Base-by-base conservation (phyloP, 495 filamentous ascomycete genomes). In the Pseudevernia furfuracea region DNA sequence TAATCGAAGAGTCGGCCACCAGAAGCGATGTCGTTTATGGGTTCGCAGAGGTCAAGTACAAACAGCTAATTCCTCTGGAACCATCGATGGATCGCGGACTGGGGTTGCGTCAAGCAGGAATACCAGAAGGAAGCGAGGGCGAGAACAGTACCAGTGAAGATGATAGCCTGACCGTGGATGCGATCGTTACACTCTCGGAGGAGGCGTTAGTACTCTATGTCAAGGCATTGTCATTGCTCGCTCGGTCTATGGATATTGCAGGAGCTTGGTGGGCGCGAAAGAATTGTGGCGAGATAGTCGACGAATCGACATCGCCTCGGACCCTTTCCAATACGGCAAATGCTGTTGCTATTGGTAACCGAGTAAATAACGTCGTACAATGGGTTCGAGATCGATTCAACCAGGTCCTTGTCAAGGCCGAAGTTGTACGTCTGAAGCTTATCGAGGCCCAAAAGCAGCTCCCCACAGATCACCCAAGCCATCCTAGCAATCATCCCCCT, bases 31-130 rank as follows among this genome's bases (percentile, higher is more conserved):
- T 97, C 38, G 91, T 98, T 2, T 97, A 89, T 72, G 91, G 91
- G 28, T 97, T 97, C 75, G 94, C 94, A 14, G 94, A 97, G 74
- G 92, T 98, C 66, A 98, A 98, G 76, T 97, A 93, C 77, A 94
- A 94, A 74, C 94, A 98, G 71, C 82, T 98, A 39, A 83, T 97
- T 17, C 94, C 94, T 8, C 74, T 94, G 32, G 86, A 89, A 8
- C 94, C 93, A 19, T 91, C 88, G 0, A 85, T 83, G 67, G 84
- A 87, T 56, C 82, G 85, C 67, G 86, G 85, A 14, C 81, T 91
- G 32, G 86, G 88, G 30, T 84, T 88, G 10, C 82, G 78, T 67
- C 76, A 82, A 62, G 70, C 77, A 36, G 82, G 84, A 21, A 74
- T 73, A 53, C 61, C 75, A 21, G 72, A 83, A 63, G 73, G 76